Conservation (phyloP, 768 basidiomycete species). For the Lentinus tigrinus region DNA sequence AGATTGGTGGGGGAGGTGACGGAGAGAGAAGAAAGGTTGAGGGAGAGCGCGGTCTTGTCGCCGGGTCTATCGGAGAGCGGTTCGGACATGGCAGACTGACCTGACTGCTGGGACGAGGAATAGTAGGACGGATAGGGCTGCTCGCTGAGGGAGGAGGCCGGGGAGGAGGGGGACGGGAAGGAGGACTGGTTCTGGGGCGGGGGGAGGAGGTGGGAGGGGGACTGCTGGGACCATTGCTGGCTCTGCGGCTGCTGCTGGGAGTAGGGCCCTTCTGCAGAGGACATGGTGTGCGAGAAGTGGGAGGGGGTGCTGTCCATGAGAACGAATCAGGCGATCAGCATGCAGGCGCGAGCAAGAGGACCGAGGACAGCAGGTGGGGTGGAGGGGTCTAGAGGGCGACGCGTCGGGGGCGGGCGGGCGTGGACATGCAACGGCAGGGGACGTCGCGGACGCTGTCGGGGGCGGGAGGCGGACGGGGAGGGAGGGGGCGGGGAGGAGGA, state of each 20-base stretch:
- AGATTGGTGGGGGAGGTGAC: conserved; percentile 67
- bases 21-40: conserved; percentile 66
- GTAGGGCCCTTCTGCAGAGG: conserved; percentile 31
- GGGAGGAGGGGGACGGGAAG: conserved; percentile 33
- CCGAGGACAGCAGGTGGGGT: conserved; percentile 1
- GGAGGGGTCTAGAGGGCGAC: not conserved
- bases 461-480: not conserved
- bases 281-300: conserved; percentile 27
- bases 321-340: conserved; percentile 15
- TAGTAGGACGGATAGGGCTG: conserved; percentile 31
- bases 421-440: not conserved
- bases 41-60: conserved; percentile 39
- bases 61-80: conserved; percentile 23
- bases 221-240: conserved; percentile 31
- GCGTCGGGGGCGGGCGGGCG: not conserved
- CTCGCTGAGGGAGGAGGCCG: conserved; percentile 31
- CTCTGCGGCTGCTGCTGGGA: conserved; percentile 32
- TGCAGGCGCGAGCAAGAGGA: conserved; percentile 16
- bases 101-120: conserved; percentile 22
- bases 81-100: conserved; percentile 24
- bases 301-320: conserved; percentile 27
- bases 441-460: not conserved
- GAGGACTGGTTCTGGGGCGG: conserved; percentile 29
- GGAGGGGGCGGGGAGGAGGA: conserved; percentile 2
- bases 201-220: conserved; percentile 28